Evolutionary conservation across 2,329 filamentous ascomycete species (phyloP), one percentile per base, ranked within the genome.

Genomic region (Trichoderma afroharzianum): DNA sequence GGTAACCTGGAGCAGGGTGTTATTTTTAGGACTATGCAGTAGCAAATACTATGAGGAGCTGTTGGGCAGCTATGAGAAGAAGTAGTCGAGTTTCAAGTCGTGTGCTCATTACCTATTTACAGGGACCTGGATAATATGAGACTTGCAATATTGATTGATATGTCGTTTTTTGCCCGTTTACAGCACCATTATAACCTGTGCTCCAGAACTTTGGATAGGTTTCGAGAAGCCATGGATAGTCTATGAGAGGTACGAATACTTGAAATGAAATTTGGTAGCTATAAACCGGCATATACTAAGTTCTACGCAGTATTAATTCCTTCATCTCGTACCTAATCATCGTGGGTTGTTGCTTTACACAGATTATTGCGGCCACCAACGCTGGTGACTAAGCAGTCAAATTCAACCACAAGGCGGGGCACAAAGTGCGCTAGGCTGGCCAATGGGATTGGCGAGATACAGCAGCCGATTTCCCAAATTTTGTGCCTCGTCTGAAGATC

Each of bases 401-500:
- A 53, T 53, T 4, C 28, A 62, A 57, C 28, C 8, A 32, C 64
- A 57, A 39, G 53, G 66, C 63, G 70, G 57, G 58, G 66, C 70
- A 12, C 9, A 21, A 43, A 39, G 28, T 28, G 55, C n/a, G 30
- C 39, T 36, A 62, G 55, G 57, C 66, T 50, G 57, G 14, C 66
- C 68, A 58, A 70, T 70, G 28, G 50, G 14, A 53, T 15, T 15
- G 7, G 30, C 68, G 43, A 12, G 47, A 70, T 21, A 7, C n/a
- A 4, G 15, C 66, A 18, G 66, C 55, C 66, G 66, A 69, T 62
- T 69, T 69, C 68, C 68, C 24, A 70, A 70, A 70, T 63, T 70
- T 70, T 70, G 68, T 70, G 68, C 59, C 58, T 70, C 50, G 62
- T 50, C 73, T 71, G 71, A 63, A 68, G 26, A 72, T 62, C 66